A percentile compares a stretch with the other conserved stretches of the same genome.
Conservation (phyloP, 148 eudicot genomes). For the Dysphania ambrosioides region DNA sequence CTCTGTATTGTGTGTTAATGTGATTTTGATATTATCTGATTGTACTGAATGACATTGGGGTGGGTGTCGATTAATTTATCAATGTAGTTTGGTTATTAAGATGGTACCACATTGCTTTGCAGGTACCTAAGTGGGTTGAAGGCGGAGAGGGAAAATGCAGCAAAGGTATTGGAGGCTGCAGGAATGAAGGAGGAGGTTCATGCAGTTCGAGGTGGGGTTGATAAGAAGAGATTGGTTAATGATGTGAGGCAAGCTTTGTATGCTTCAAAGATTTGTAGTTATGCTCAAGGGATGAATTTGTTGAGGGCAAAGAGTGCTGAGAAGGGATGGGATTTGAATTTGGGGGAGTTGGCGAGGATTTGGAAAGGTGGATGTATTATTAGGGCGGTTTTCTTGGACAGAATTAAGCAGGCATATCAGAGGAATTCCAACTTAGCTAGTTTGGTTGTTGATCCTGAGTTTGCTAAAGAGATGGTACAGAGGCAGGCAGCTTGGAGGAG, state of each 20-base stretch:
- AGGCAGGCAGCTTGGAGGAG: conserved; percentile 87
- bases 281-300: conserved; percentile 87
- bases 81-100: background rate
- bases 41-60: background rate
- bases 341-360: conserved; percentile 78
- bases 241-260: conserved; percentile 88
- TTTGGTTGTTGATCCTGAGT: conserved; percentile 75
- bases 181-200: conserved; percentile 67
- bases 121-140: conserved; percentile 74
- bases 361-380: conserved; percentile 91
- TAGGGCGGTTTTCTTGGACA: conserved; percentile 74
- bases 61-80: background rate
- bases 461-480: conserved; percentile 88
- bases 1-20: background rate
- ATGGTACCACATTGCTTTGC: background rate
- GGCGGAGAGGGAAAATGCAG: conserved; percentile 70
- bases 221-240: conserved; percentile 76
- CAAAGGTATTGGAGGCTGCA: conserved; percentile 42
- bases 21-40: background rate
- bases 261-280: conserved; percentile 77
- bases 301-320: conserved; percentile 71
- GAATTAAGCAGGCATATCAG: conserved; percentile 73
- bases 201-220: conserved; percentile 36
- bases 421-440: conserved; percentile 68
- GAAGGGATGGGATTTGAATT: conserved; percentile 70